A percentile compares a stretch with the other conserved stretches of the same genome.
phyloP scores from a whole-genome alignment of 176 grass and related monocot genomes.

The Zoysia japonica region DNA sequence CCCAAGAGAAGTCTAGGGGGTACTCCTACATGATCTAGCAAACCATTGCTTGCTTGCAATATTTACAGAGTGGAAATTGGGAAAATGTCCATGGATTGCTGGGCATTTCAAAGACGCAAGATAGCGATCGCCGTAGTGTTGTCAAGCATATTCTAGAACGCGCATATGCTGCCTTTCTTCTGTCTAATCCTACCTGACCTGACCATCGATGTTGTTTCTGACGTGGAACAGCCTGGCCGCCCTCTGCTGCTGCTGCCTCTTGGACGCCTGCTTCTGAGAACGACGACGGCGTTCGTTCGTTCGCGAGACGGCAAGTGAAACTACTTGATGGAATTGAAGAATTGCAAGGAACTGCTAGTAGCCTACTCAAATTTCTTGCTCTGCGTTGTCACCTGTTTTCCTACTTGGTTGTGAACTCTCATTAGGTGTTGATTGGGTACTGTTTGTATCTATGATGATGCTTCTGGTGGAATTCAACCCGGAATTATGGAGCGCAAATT shows the following conservation, averaged over 20 bases:
- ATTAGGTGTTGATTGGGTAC: slow-evolving; percentile 23
- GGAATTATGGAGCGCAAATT: slow-evolving; percentile 1
- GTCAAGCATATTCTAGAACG: not conserved
- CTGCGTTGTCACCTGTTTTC: not conserved
- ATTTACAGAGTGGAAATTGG: not conserved
- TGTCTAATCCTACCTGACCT: no score
- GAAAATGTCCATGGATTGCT: not conserved
- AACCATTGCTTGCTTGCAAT: not conserved
- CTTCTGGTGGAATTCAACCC: slow-evolving; percentile 32
- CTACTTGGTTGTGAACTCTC: slow-evolving; percentile 1
- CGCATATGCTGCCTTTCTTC: not conserved
- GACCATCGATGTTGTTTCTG: not conserved
- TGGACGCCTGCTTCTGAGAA: slow-evolving; percentile 62
- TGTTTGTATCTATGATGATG: not conserved
- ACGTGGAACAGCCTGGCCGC: slow-evolving; percentile 52
- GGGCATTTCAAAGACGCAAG: not conserved
- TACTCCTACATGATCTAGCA: not conserved
- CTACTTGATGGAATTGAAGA: not conserved
- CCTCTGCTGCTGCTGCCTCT: slow-evolving; percentile 60
- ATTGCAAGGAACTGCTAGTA: not conserved
- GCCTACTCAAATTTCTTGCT: not conserved
- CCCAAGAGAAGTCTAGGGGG: no score
- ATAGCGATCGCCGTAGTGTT: not conserved
- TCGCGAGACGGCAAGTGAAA: not conserved
- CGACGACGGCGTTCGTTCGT: not conserved